Conservation (phyloP, 306 rosid species). For the Datisca glomerata region DNA sequence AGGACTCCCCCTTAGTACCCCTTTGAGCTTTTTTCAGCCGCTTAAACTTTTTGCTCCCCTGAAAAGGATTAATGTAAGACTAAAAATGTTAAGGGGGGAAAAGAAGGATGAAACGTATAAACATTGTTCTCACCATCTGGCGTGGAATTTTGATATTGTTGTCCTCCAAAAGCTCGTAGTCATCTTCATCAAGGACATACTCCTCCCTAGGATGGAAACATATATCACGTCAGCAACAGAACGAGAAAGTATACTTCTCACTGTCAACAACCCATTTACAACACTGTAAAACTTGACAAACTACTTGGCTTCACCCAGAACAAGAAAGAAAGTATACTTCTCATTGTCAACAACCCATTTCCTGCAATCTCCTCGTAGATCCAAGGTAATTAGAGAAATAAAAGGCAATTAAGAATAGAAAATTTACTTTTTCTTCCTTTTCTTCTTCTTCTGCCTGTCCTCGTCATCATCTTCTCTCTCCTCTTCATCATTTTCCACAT, state of each 20-base stretch:
- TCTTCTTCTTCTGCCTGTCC: constrained; percentile 87
- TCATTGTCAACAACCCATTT: too few relatives aligned
- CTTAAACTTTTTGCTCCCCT: constrained; percentile 80
- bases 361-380: neutral
- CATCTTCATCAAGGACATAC: constrained; percentile 90
- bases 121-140: constrained; percentile 37
- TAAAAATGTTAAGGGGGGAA: neutral
- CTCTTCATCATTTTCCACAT: constrained; percentile 72
- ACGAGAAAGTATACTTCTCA: too few relatives aligned
- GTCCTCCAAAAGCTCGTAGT: constrained; percentile 84
- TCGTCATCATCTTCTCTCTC: constrained; percentile 74
- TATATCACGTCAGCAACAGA: constrained; percentile 2
- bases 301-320: neutral
- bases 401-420: neutral
- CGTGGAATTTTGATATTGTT: constrained; percentile 80
- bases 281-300: neutral
- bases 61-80: constrained; percentile 6
- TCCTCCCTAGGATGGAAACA: constrained; percentile 63
- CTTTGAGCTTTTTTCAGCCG: constrained; percentile 76
- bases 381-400: neutral
- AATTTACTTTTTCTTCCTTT: constrained; percentile 77
- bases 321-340: neutral
- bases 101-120: neutral
- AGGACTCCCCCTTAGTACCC: constrained; percentile 40
- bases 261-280: too few relatives aligned